Base-by-base conservation (phyloP, 2,329 filamentous ascomycete genomes). In the Diaporthe aspalathi region DNA sequence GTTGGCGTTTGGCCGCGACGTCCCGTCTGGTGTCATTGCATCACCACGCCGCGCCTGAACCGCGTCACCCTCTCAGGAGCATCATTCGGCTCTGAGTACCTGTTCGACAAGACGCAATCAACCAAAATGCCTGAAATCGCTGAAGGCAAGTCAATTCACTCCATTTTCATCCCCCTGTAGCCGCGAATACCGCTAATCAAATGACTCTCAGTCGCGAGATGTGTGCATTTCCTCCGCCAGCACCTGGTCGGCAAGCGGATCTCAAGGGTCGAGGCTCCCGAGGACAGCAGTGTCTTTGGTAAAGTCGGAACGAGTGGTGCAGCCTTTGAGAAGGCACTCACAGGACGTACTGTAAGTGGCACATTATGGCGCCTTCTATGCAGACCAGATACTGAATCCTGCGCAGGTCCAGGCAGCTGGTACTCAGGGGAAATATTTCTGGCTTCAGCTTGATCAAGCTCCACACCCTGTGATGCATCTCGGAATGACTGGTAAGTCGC, bases 401-500 rank as follows among this genome's bases (percentile, higher is more conserved):
- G 12, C 52, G 8, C 62, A 85, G 84, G 90, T 90, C 4, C 72
- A 89, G 11, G 86, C 85, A 68, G 93, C 93, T 5, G 93, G 93
- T 5, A 94, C 93, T 72, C 96, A 98, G 80, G 96, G 96, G 12
- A 99, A 98, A 87, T 98, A 98, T 79, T 98, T 99, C 80, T 99
- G 96, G 90, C 73, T 84, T 43, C 82, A 84, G 86, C 85, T 98
- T 27, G 91, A 94, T 47, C 93, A 88, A 12, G 88, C 94, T 14
- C 95, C 95, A 1, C 96, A 98, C 81, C 89, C 93, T 0, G 89
- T 98, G 38, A 94, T 97, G 90, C 94, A 97, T 80, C 91, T 97
- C 76, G 94, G 94, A 52, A 92, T 91, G 89, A 89, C 89, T 52
- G 88, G 86, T 87, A 79, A 72, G 76, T 54, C 8, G 17, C 45